Base-by-base conservation (phyloP, 148 eudicot species). In the Mesembryanthemum crystallinum region DNA sequence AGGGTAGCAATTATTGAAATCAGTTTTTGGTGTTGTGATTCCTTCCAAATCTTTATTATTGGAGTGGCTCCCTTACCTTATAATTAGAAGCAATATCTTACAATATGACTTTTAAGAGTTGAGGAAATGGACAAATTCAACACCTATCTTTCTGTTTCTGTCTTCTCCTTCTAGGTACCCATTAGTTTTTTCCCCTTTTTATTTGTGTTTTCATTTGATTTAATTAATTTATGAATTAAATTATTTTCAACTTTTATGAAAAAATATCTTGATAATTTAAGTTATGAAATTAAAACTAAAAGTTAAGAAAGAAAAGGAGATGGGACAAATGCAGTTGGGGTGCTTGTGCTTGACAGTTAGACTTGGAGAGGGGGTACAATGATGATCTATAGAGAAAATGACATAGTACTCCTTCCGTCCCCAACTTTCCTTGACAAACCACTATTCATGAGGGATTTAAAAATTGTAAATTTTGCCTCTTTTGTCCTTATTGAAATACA, bases 321-420 rank as follows among this genome's bases (percentile, higher is more conserved):
- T 28, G 45, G 76, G 73, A 78, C 81, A 78, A 78, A 78, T 78
- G 70, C 54, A 35, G 59, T 72, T 78, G 81, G 30, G 66, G 45
- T 52, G 76, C 42, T 72, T 78, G 81, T 78, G 72, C 81, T 37
- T 73, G 81, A 78, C 77, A 78, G 73, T 78, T 73, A 73, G 67
- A 73, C 73, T 55, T 33, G 45, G 25, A 24, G 77, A n/a, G n/a
- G 65, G 69, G 77, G 63, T 61, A 69, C 64, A 78, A 78, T 73
- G 73, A 73, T 78, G 72, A 78, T 78, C 30, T 58, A 45, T 25
- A 59, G 51, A 43, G 77, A 78, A 73, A 78, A 78, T 78, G 81
- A 78, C 81, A n/a, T n/a, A n/a, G n/a, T n/a, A n/a, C n/a, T n/a
- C n/a, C n/a, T n/a, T n/a, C n/a, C n/a, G n/a, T n/a, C n/a, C n/a